These are phyloP conservation scores for Lolium perenne DNA, from an alignment of 176 grass and related monocot genomes.

Conservation along the genomic window DNA sequence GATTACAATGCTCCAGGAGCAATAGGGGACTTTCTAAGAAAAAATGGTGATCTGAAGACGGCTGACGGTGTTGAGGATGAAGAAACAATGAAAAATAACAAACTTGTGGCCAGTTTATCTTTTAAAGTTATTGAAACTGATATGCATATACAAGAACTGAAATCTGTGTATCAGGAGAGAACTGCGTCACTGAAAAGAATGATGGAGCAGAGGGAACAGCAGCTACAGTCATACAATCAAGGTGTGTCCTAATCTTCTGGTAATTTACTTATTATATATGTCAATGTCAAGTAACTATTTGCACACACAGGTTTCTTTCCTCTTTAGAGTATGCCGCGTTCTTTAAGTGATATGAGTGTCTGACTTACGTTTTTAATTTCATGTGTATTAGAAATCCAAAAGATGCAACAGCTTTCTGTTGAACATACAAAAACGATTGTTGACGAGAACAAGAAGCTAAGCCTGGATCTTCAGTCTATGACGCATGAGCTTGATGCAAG, in stretches of 20 bases:
- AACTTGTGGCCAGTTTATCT: conserved; percentile 53
- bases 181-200: conserved; percentile 39
- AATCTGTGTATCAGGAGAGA: conserved; percentile 46
- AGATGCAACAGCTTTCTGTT: conserved; percentile 63
- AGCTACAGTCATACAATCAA: conserved; percentile 49
- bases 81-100: conserved; percentile 47
- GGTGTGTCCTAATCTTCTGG: conserved; percentile 31
- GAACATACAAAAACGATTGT: conserved; percentile 59
- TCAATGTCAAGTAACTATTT: not conserved
- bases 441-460: conserved; percentile 65
- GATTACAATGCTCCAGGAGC: conserved; percentile 56
- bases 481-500: conserved; percentile 62
- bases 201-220: conserved; percentile 55
- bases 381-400: conserved; percentile 61
- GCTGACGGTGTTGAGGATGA: conserved; percentile 44
- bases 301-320: not conserved
- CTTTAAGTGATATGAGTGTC: not conserved
- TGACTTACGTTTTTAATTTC: not conserved
- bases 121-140: conserved; percentile 52
- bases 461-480: conserved; percentile 56
- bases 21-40: conserved; percentile 59
- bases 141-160: conserved; percentile 44
- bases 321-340: not conserved
- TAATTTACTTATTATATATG: conserved; percentile 18
- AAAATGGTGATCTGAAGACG: conserved; percentile 63